Conservation (phyloP, 2,329 filamentous ascomycete genomes). For the Diaporthe velutina region DNA sequence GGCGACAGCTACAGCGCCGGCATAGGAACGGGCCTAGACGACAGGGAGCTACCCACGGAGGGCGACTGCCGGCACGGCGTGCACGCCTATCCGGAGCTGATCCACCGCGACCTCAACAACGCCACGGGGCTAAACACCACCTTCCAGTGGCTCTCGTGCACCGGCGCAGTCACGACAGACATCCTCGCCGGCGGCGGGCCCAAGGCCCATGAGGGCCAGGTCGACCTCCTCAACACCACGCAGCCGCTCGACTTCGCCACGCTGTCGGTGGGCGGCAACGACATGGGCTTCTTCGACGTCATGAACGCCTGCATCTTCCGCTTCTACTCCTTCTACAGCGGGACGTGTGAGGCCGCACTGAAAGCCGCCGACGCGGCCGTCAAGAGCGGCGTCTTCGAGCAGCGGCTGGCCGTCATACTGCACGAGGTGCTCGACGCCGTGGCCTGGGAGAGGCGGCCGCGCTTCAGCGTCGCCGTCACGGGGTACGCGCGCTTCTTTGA, state of each 20-base stretch:
- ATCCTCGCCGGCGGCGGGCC: constrained; percentile 50
- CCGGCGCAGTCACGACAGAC: constrained; percentile 57
- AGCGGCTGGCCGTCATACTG: constrained; percentile 54
- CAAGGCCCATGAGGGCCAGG: constrained; percentile 49
- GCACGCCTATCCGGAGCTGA: constrained; percentile 57
- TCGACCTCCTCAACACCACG: constrained; percentile 56
- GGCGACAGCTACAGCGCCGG: constrained; percentile 63
- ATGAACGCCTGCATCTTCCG: constrained; percentile 64
- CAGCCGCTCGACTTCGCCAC: constrained; percentile 57
- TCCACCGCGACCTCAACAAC: constrained; percentile 53
- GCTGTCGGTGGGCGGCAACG: constrained; percentile 62
- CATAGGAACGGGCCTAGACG: constrained; percentile 59
- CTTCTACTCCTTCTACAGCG: constrained; percentile 62
- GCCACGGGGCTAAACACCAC: constrained; percentile 45
- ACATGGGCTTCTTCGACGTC: constrained; percentile 63
- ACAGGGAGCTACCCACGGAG: constrained; percentile 46
- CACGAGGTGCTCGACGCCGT: constrained; percentile 58
- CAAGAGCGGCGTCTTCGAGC: constrained; percentile 53
- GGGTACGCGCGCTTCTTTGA: constrained; percentile 65
- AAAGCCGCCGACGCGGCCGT: constrained; percentile 50
- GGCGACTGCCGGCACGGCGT: constrained; percentile 57
- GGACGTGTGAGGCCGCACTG: constrained; percentile 58
- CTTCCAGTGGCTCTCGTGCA: constrained; percentile 62
- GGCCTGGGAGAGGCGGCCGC: constrained; percentile 58
- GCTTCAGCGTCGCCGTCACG: constrained; percentile 59